phyloP scores from a whole-genome alignment of 1,284 basidiomycete genomes.

The Ganoderma lucidum region DNA sequence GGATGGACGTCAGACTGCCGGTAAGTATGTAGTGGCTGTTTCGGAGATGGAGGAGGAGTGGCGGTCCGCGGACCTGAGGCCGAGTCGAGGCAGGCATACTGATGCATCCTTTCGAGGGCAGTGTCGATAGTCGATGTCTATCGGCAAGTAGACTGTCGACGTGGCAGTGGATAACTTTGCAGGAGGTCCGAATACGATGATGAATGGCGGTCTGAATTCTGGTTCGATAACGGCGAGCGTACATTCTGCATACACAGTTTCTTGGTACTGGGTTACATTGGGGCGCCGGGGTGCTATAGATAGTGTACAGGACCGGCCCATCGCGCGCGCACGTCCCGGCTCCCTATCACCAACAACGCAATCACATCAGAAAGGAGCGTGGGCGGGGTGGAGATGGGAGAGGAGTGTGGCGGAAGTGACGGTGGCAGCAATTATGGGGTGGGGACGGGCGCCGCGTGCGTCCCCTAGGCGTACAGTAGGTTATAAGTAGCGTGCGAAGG shows the following conservation, averaged over 20 bases:
- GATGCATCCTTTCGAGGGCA: background rate
- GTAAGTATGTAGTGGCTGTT: conserved; percentile 1
- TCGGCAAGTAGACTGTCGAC: too few species aligned
- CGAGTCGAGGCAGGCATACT: background rate
- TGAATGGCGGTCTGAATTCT: conserved; percentile 1
- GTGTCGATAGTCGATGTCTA: too few species aligned
- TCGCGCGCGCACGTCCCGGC: background rate
- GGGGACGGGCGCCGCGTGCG: conserved; percentile 7
- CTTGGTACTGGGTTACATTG: background rate
- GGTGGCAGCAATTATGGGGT: background rate
- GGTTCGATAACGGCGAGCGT: background rate
- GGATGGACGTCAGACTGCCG: background rate
- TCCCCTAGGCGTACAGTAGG: background rate
- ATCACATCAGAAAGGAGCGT: background rate
- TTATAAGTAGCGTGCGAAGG: conserved; percentile 5
- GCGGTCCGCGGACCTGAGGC: background rate
- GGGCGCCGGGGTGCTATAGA: background rate
- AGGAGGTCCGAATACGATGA: background rate
- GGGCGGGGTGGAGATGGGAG: background rate
- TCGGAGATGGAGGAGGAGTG: background rate
- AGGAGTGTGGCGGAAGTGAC: background rate
- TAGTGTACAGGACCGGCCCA: background rate
- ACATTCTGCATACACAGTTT: background rate
- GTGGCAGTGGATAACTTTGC: background rate
- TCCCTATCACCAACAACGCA: background rate